phyloP scores from a whole-genome alignment of 2,329 filamentous ascomycete genomes.

The Claviceps pazoutovae region DNA sequence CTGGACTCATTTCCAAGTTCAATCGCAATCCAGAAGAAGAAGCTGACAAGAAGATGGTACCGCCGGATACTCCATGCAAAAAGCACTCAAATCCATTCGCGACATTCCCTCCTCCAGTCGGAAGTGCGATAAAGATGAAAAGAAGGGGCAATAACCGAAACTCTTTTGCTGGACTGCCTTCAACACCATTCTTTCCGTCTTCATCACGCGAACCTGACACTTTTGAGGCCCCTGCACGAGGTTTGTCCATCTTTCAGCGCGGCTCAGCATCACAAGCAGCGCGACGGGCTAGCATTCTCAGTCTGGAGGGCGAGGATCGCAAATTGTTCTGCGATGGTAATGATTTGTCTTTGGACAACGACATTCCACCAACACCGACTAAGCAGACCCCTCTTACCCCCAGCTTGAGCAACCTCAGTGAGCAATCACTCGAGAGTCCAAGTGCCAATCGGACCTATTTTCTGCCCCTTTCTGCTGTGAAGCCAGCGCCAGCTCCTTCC shows the following conservation, averaged over 20 bases:
- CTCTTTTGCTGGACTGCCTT: slow-evolving; percentile 59
- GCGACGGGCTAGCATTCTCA: slow-evolving; percentile 58
- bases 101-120: slow-evolving; percentile 45
- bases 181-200: slow-evolving; percentile 63
- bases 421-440: slow-evolving; percentile 30
- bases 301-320: slow-evolving; percentile 64
- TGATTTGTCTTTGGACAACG: slow-evolving; percentile 27
- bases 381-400: slow-evolving; percentile 45
- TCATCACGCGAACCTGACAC: slow-evolving; percentile 30
- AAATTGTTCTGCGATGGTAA: slow-evolving; percentile 25
- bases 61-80: slow-evolving; percentile 95
- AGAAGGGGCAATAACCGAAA: slow-evolving; percentile 39
- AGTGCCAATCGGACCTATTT: slow-evolving; percentile 31
- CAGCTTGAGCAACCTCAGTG: slow-evolving; percentile 25
- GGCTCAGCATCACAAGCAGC: slow-evolving; percentile 30
- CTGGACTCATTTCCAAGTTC: slow-evolving; percentile 87
- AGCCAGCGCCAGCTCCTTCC: slow-evolving; percentile 13
- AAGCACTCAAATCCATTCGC: slow-evolving; percentile 59
- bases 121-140: slow-evolving; percentile 50
- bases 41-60: slow-evolving; percentile 45
- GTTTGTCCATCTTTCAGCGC: slow-evolving; percentile 53
- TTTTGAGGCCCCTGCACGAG: slow-evolving; percentile 43
- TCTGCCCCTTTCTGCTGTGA: slow-evolving; percentile 27
- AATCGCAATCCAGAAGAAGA: slow-evolving; percentile 67
- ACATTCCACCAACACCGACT: slow-evolving; percentile 87